A percentile compares a stretch with the other conserved stretches of the same genome.
Conservation (phyloP, 306 rosid genomes). For the Lupinus albus region DNA sequence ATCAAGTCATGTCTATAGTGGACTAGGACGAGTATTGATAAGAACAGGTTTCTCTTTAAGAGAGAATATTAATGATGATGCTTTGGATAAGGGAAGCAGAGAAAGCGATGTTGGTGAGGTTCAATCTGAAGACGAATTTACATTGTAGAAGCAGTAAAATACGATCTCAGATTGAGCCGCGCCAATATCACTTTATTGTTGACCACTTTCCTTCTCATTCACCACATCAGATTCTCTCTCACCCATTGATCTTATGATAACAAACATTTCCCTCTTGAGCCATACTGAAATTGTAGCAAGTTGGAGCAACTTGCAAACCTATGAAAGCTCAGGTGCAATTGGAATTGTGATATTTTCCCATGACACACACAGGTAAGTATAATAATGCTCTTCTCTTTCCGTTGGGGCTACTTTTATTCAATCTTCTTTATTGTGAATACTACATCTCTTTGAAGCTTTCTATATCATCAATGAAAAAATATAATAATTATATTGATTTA, state of each 20-base stretch:
- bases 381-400: not conserved
- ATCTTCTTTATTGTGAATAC: constrained; percentile 25
- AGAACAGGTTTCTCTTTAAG: constrained; percentile 25
- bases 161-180: constrained; percentile 99
- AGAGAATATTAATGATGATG: constrained; percentile 15
- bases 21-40: constrained; percentile 30
- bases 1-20: constrained; percentile 39
- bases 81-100: constrained; percentile 48
- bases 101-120: constrained; percentile 99
- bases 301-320: constrained; percentile 9
- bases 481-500: too few species aligned
- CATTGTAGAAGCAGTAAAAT: constrained; percentile 58
- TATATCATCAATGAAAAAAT: too few species aligned
- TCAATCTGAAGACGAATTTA: constrained; percentile 98
- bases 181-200: constrained; percentile 96
- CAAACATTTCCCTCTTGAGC: constrained; percentile 19
- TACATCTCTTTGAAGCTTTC: too few species aligned
- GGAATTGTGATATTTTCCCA: constrained; percentile 24
- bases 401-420: not conserved
- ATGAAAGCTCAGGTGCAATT: constrained; percentile 28
- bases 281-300: constrained; percentile 32
- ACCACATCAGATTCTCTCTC: constrained; percentile 36
- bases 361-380: constrained; percentile 36
- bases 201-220: constrained; percentile 43
- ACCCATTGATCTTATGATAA: constrained; percentile 20